Percentiles rank a stretch among this genome's conserved stretches.
phyloP scores from a whole-genome alignment of 2,329 filamentous ascomycete species.

The Verticillium tricorpus region DNA sequence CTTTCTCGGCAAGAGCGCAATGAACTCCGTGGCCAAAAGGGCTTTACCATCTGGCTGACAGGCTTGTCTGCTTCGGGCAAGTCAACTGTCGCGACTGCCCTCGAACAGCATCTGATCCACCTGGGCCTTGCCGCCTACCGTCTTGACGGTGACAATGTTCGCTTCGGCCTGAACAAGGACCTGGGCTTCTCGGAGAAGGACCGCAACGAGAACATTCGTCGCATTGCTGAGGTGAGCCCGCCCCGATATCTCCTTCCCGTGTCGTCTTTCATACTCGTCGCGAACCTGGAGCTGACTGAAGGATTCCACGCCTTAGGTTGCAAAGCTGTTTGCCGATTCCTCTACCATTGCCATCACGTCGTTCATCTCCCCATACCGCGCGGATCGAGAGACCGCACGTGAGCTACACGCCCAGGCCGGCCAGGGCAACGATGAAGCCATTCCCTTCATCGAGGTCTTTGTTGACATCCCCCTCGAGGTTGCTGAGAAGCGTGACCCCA shows the following conservation, averaged over 20 bases:
- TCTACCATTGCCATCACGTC: slow-evolving; percentile 85
- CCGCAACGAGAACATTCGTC: slow-evolving; percentile 95
- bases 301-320: slow-evolving; percentile 53
- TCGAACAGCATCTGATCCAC: slow-evolving; percentile 94
- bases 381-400: slow-evolving; percentile 79
- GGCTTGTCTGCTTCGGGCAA: slow-evolving; percentile 95
- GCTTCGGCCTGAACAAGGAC: slow-evolving; percentile 97
- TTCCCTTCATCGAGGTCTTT: slow-evolving; percentile 91
- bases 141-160: slow-evolving; percentile 96
- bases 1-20: slow-evolving; percentile 76
- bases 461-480: slow-evolving; percentile 89
- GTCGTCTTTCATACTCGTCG: neutral
- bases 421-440: slow-evolving; percentile 56
- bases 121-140: slow-evolving; percentile 80
- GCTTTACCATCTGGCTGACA: slow-evolving; percentile 97
- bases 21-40: slow-evolving; percentile 72
- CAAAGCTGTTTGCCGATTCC: slow-evolving; percentile 92
- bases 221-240: slow-evolving; percentile 70
- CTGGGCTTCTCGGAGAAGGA: slow-evolving; percentile 90
- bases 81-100: slow-evolving; percentile 91
- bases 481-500: slow-evolving; percentile 92
- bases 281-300: neutral
- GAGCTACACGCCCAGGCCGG: slow-evolving; percentile 65
- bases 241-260: neutral
- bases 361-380: slow-evolving; percentile 93